phyloP scores from a whole-genome alignment of 1,284 basidiomycete genomes.

The Mycena sp. region DNA sequence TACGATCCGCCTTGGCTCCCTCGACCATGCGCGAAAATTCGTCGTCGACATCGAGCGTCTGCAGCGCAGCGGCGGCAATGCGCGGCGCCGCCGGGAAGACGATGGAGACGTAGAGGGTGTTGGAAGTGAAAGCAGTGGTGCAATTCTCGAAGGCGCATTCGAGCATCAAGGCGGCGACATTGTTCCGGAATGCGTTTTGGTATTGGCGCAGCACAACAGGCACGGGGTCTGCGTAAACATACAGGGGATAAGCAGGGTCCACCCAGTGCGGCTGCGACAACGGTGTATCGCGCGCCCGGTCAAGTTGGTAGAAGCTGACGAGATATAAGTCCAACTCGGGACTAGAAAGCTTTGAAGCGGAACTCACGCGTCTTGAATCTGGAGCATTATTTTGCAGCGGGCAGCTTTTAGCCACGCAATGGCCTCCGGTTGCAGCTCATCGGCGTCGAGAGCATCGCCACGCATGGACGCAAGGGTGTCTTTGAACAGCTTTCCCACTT shows the following conservation, averaged over 20 bases:
- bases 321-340: background rate
- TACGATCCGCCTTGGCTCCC: background rate
- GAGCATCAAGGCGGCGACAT: background rate
- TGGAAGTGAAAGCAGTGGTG: background rate
- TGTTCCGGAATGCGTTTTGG: background rate
- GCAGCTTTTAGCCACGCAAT: conserved; percentile 3
- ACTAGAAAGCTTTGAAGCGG: too few species aligned
- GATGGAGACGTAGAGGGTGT: background rate
- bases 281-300: background rate
- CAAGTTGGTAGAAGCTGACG: conserved; percentile 7
- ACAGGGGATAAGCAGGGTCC: background rate
- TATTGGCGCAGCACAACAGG: background rate
- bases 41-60: conserved; percentile 1
- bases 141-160: conserved; percentile 1
- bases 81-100: background rate
- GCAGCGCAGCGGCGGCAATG: background rate
- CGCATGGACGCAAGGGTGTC: conserved; percentile 1
- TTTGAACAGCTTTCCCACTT: background rate
- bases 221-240: background rate
- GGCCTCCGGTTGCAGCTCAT: background rate
- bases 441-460: background rate
- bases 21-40: background rate
- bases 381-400: background rate
- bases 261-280: background rate
- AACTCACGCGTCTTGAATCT: background rate